Conservation (phyloP, 1,139 yeast genomes). For the Hansenula sp. region DNA sequence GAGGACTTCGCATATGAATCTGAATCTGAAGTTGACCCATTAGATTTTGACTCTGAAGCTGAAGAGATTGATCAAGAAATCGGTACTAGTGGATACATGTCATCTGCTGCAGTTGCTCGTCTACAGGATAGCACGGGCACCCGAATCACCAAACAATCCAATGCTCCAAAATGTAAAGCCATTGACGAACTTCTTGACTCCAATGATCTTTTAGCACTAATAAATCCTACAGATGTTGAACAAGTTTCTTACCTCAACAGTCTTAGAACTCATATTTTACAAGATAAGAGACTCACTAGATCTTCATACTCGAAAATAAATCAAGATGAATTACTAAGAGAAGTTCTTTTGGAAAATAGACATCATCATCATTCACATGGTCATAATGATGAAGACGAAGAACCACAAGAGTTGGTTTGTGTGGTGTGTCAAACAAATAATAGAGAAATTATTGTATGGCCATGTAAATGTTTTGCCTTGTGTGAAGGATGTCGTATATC, state of each 20-base stretch:
- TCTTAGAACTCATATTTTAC: conserved; percentile 17
- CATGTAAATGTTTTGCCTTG: conserved; percentile 83
- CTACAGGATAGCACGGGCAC: conserved; percentile 1
- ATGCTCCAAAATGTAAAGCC: conserved; percentile 3
- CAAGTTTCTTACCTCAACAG: conserved; percentile 22
- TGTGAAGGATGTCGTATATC: conserved; percentile 81
- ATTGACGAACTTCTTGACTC: conserved; percentile 22
- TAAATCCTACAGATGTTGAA: conserved; percentile 17
- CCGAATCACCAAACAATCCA: conserved; percentile 1
- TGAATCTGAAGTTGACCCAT: conserved; percentile 19
- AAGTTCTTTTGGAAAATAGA: conserved; percentile 23
- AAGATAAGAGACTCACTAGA: conserved; percentile 27
- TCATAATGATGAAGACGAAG: conserved; percentile 11
- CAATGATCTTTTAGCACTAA: conserved; percentile 10
- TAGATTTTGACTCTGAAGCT: conserved; percentile 25
- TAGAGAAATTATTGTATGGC: conserved; percentile 85
- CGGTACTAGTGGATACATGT: conserved; percentile 3
- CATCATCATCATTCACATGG: conserved; percentile 1
- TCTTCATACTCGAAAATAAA: conserved; percentile 25
- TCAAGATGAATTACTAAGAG: conserved; percentile 24
- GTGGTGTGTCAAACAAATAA: conserved; percentile 77
- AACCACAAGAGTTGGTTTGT: conserved; percentile 37
- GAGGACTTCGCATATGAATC: conserved; percentile 17
- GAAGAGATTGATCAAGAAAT: conserved; percentile 16
- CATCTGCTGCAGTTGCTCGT: conserved; percentile 6